phyloP scores from a whole-genome alignment of 768 basidiomycete genomes.

The Amanita molliuscula region DNA sequence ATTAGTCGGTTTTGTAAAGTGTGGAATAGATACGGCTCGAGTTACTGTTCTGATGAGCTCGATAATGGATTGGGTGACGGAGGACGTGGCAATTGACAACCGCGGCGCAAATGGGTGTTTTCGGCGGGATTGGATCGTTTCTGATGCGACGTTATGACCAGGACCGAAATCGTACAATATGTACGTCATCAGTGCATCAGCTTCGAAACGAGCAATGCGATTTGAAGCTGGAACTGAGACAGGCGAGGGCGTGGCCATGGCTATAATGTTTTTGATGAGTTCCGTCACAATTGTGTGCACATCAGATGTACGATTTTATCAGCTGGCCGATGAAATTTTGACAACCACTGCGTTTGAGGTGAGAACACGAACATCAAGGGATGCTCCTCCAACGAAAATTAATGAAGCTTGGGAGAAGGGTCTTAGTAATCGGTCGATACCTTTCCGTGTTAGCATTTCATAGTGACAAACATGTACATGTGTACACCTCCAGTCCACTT shows the following conservation, averaged over 20 bases:
- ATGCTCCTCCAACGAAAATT: no score
- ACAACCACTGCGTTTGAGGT: slow-evolving; percentile 66
- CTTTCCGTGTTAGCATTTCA: no score
- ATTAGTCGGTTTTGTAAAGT: slow-evolving; percentile 87
- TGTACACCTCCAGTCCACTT: no score
- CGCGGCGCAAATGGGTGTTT: slow-evolving; percentile 2
- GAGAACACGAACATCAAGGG: no score
- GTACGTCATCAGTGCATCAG: slow-evolving; percentile 65
- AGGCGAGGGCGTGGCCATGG: slow-evolving; percentile 84
- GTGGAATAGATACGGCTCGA: slow-evolving; percentile 97
- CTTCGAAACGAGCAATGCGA: slow-evolving; percentile 72
- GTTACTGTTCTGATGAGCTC: slow-evolving; percentile 94
- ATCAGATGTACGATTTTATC: slow-evolving; percentile 59
- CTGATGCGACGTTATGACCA: slow-evolving; percentile 9
- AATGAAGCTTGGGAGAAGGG: no score
- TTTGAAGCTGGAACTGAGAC: slow-evolving; percentile 74
- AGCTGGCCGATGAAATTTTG: slow-evolving; percentile 76
- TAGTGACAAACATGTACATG: no score
- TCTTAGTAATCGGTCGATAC: no score
- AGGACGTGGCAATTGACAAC: slow-evolving; percentile 48
- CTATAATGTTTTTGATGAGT: slow-evolving; percentile 88
- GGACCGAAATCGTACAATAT: slow-evolving; percentile 60
- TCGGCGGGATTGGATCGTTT: slow-evolving; percentile 14
- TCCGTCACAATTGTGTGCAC: slow-evolving; percentile 85
- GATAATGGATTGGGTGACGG: slow-evolving; percentile 80